Percentiles rank a stretch among this genome's conserved stretches.
These are phyloP conservation scores for Suillus sp. DNA, from an alignment of 768 basidiomycete species.

Conservation along the genomic window DNA sequence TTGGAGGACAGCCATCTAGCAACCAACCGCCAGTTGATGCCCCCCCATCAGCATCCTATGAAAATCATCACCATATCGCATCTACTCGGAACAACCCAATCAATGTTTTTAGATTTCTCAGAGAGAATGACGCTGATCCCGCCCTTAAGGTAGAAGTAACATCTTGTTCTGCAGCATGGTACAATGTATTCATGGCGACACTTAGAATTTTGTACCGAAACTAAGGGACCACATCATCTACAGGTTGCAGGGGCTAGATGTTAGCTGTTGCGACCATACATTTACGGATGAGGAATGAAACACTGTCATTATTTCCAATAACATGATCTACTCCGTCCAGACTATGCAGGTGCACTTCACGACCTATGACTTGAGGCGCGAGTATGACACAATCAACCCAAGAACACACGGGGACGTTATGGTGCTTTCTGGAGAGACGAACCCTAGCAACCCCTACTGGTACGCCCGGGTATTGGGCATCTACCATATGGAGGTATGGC, in stretches of 20 bases:
- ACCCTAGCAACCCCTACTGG: not conserved
- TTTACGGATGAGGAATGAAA: conserved; percentile 17
- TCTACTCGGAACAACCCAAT: not conserved
- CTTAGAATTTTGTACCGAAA: conserved; percentile 12
- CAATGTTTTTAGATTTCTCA: conserved; percentile 7
- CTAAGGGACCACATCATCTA: not conserved
- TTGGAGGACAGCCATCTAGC: too few relatives aligned
- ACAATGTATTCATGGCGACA: not conserved
- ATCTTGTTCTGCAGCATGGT: not conserved
- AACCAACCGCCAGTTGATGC: too few relatives aligned
- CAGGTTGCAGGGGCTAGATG: conserved; percentile 3
- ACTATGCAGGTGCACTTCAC: conserved; percentile 5
- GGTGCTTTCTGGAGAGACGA: not conserved
- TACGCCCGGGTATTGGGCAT: conserved; percentile 18
- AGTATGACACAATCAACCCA: too few relatives aligned
- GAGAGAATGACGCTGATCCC: conserved; percentile 25
- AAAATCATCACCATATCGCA: conserved; percentile 26
- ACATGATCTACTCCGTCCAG: conserved; percentile 6
- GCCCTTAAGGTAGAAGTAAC: conserved; percentile 20
- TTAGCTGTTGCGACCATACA: too few relatives aligned
- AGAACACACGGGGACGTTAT: too few relatives aligned
- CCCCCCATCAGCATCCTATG: not conserved
- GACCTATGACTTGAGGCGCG: conserved; percentile 19
- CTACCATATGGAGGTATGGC: conserved; percentile 21
- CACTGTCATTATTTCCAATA: conserved; percentile 21